Base-by-base conservation (phyloP, 768 basidiomycete species). In the Mycena kentingensis region DNA sequence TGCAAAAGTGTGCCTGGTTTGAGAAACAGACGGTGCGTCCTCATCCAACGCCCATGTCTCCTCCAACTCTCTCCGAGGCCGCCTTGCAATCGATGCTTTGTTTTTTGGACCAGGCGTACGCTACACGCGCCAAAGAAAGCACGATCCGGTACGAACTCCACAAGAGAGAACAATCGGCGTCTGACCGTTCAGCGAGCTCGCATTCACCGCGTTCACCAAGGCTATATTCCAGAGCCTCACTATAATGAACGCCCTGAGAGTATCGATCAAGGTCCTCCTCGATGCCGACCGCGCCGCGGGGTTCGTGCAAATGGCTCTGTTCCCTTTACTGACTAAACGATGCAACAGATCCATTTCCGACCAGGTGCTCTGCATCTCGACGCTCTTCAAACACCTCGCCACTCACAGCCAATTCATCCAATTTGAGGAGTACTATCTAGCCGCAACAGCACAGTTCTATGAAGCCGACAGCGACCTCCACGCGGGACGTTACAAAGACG, bases 51-150 rank as follows among this genome's bases (percentile, higher is more conserved):
- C 26, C 11, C 26, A 26, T 13, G n/a, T 41, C 3, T 2, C 46
- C 26, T 46, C 25, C 29, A 32, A 11, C 21, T 28, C 18, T 36
- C 34, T 46, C 21, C 42, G 16, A 89, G 87, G 66, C 70, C 4
- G 68, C 90, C 18, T 63, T 91, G 2, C 69, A 78, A 55, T 85
- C 85, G 0, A 67, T 91, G 22, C 68, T 91, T 46, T 80, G 88
- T 3, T 87, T 85, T 64, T 68, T 93, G 45, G 89, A 93, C 63
- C 81, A 87, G 62, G 75, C 77, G 0, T 90, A 84, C 57, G 75
- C 89, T 10, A 61, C 69, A 71, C 34, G 67, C 76, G 27, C 68
- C 71, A 24, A 67, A 70, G 12, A 49, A 73, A 60, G 61, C 7
- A 69, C 66, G 13, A 77, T 85, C 39, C 76, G 68, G 88, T 87